Evolutionary conservation across 192 early-diverging fungal genomes (phyloP).

Genomic region (Podila epigama): DNA sequence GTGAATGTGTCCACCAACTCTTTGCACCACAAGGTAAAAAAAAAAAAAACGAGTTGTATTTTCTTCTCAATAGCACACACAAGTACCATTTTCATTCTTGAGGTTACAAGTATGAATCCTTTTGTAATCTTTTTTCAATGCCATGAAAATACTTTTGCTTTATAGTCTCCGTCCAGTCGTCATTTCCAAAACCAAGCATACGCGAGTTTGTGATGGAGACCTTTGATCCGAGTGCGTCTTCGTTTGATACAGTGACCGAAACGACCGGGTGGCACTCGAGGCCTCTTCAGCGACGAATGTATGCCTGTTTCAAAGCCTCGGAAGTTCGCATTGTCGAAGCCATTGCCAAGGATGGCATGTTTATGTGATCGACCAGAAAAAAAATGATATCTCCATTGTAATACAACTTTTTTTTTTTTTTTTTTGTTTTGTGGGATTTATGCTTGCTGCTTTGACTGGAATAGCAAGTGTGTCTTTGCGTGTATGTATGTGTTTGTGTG

Average conservation of each 20-base stretch:
- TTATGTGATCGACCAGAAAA: neutral
- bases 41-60: no score
- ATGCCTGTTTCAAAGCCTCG: slow-evolving; percentile 16
- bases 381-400: neutral
- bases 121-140: no score
- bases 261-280: slow-evolving; percentile 14
- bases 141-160: neutral
- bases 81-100: neutral
- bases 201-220: slow-evolving; percentile 65
- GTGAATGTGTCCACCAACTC: slow-evolving; percentile 61
- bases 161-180: slow-evolving; percentile 20
- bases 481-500: no score
- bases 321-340: slow-evolving; percentile 43
- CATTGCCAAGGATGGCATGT: slow-evolving; percentile 41
- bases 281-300: slow-evolving; percentile 14
- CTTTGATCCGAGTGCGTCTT: slow-evolving; percentile 22
- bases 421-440: neutral
- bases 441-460: no score
- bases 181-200: slow-evolving; percentile 55
- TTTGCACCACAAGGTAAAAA: slow-evolving; percentile 51
- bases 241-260: neutral
- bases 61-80: neutral
- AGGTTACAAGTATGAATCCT: no score
- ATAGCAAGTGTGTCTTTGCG: no score
- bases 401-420: neutral